phyloP scores from a whole-genome alignment of 805 yeast genomes.

The Metschnikowia cerradonensis region DNA sequence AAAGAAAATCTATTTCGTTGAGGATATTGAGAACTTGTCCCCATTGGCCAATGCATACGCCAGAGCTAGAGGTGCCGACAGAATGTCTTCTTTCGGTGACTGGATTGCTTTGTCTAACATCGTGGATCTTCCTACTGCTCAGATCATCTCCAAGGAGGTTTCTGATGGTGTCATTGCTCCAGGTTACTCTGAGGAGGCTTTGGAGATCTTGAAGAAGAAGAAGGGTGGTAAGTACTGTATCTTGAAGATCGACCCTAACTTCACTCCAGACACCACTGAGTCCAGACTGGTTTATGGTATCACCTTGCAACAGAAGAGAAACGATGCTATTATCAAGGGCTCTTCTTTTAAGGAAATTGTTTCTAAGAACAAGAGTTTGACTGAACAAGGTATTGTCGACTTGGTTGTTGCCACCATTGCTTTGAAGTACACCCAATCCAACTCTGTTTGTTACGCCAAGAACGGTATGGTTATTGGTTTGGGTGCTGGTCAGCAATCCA shows the following conservation, averaged over 20 bases:
- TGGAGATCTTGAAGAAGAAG: constrained; percentile 82
- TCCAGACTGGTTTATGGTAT: constrained; percentile 96
- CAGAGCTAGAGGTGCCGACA: constrained; percentile 99
- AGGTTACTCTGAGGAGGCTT: constrained; percentile 89
- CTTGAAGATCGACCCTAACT: constrained; percentile 93
- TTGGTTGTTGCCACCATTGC: constrained; percentile 97
- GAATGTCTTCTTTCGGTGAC: constrained; percentile 99
- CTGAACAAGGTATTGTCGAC: constrained; percentile 91
- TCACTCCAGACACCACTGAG: constrained; percentile 74
- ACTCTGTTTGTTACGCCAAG: constrained; percentile 97
- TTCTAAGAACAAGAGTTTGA: constrained; percentile 76
- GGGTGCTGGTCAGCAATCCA: constrained; percentile 99
- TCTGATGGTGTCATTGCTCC: constrained; percentile 99
- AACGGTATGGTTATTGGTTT: constrained; percentile 99
- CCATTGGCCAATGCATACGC: constrained; percentile 98
- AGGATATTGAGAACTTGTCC: constrained; percentile 89
- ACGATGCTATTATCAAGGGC: constrained; percentile 92
- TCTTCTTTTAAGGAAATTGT: constrained; percentile 89
- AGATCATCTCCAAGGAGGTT: constrained; percentile 94
- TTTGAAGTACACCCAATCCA: constrained; percentile 95
- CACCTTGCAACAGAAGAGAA: constrained; percentile 92
- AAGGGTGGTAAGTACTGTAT: constrained; percentile 97
- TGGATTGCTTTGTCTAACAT: constrained; percentile 95
- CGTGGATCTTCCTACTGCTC: constrained; percentile 94
- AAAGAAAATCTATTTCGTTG: constrained; percentile 92